Conservation (phyloP, 2,329 filamentous ascomycete species). For the Alternaria gaisen region DNA sequence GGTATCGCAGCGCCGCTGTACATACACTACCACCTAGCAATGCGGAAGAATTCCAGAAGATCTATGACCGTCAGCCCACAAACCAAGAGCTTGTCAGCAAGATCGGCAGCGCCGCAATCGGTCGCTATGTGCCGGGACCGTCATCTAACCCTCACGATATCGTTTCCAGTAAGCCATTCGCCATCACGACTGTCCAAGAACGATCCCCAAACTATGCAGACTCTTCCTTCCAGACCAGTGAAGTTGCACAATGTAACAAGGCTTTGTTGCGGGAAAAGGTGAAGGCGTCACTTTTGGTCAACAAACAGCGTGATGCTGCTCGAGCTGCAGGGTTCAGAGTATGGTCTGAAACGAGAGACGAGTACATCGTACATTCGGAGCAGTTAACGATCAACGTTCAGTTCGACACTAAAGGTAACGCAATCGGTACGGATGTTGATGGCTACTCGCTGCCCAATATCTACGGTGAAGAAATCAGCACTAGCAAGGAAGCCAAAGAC, state of each 20-base stretch:
- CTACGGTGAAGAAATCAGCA: slow-evolving; percentile 10
- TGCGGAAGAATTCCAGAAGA: slow-evolving; percentile 13
- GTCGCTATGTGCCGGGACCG: slow-evolving; percentile 11
- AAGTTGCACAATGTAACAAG: neutral
- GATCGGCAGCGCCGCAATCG: slow-evolving; percentile 18
- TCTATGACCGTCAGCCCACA: slow-evolving; percentile 22
- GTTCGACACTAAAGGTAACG: slow-evolving; percentile 19
- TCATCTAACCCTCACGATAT: slow-evolving; percentile 12
- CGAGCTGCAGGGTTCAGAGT: slow-evolving; percentile 17
- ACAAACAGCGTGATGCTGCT: slow-evolving; percentile 15
- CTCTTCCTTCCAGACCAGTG: slow-evolving; percentile 28
- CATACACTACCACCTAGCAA: slow-evolving; percentile 27
- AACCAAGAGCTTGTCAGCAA: slow-evolving; percentile 11
- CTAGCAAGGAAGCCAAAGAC: neutral
- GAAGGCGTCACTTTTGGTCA: slow-evolving; percentile 20
- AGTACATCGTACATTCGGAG: slow-evolving; percentile 26
- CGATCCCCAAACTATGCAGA: neutral
- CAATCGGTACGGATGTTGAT: neutral
- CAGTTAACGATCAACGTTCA: slow-evolving; percentile 9
- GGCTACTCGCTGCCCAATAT: slow-evolving; percentile 20
- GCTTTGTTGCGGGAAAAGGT: slow-evolving; percentile 24
- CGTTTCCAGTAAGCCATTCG: slow-evolving; percentile 12
- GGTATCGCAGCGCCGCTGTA: slow-evolving; percentile 22
- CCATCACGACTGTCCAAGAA: neutral
- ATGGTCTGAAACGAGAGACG: slow-evolving; percentile 16